These are phyloP conservation scores for Gynandropsis gynandra DNA, from an alignment of 345 rosid genomes.

Conservation along the genomic window DNA sequence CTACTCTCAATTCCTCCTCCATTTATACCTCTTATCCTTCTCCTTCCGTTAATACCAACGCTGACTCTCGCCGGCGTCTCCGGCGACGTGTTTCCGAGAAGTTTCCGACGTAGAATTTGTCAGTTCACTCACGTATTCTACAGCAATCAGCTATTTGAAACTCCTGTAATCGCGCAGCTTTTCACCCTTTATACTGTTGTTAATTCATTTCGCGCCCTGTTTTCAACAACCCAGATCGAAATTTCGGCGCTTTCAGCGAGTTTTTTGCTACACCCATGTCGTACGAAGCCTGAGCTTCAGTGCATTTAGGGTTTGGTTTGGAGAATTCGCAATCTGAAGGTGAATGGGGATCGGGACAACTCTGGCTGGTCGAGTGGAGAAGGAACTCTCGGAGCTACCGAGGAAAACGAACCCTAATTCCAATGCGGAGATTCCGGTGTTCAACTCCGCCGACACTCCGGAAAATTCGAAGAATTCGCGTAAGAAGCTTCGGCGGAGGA, in stretches of 20 bases:
- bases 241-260: neutral
- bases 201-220: neutral
- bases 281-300: too few relatives aligned
- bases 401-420: slow-evolving; percentile 9
- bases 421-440: slow-evolving; percentile 14
- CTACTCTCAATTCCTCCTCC: neutral
- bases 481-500: slow-evolving; percentile 21
- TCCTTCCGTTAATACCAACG: neutral
- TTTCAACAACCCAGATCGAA: slow-evolving; percentile 2
- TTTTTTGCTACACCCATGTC: too few relatives aligned
- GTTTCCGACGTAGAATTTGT: too few relatives aligned
- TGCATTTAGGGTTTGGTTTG: too few relatives aligned
- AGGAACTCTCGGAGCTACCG: slow-evolving; percentile 16
- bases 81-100: too few relatives aligned
- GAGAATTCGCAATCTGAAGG: neutral
- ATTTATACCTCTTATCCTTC: neutral
- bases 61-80: too few relatives aligned
- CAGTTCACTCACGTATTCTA: too few relatives aligned
- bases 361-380: slow-evolving; percentile 9
- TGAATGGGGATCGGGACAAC: slow-evolving; percentile 21
- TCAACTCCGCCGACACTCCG: neutral
- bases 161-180: neutral
- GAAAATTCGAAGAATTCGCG: slow-evolving; percentile 18
- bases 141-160: neutral
- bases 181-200: neutral